phyloP scores from a whole-genome alignment of 257 asterid species.

The Nicotiana tabacum region DNA sequence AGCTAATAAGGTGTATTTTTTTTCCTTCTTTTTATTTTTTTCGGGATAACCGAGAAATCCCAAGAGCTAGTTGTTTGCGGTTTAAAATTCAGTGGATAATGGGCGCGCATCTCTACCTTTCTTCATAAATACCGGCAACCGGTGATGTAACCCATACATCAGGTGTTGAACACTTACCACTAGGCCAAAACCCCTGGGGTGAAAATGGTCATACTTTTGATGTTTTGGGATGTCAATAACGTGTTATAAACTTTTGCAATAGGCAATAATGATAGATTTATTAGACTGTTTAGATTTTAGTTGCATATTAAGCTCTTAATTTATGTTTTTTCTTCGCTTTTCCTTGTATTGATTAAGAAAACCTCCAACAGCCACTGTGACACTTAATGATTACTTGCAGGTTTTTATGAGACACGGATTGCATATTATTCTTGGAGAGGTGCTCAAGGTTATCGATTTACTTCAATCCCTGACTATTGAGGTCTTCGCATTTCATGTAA shows the following conservation, averaged over 20 bases:
- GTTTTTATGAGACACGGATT: conserved; percentile 78
- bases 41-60: too few relatives aligned
- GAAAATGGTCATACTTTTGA: too few relatives aligned
- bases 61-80: background rate
- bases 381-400: conserved; percentile 25
- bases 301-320: background rate
- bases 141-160: too few relatives aligned
- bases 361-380: background rate
- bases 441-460: conserved; percentile 45
- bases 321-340: background rate
- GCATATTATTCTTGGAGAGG: conserved; percentile 82
- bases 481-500: background rate
- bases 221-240: background rate
- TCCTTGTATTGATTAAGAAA: background rate
- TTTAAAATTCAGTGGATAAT: too few relatives aligned
- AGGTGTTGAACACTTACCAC: too few relatives aligned
- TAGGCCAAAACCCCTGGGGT: too few relatives aligned
- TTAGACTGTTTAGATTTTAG: background rate
- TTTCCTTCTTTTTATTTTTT: too few relatives aligned
- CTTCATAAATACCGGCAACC: too few relatives aligned
- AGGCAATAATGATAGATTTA: background rate
- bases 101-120: too few relatives aligned
- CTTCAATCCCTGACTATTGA: conserved; percentile 81
- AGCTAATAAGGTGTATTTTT: too few relatives aligned
- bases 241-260: background rate